Evolutionary conservation across 306 rosid species (phyloP).

Genomic region (Prunus salicina): DNA sequence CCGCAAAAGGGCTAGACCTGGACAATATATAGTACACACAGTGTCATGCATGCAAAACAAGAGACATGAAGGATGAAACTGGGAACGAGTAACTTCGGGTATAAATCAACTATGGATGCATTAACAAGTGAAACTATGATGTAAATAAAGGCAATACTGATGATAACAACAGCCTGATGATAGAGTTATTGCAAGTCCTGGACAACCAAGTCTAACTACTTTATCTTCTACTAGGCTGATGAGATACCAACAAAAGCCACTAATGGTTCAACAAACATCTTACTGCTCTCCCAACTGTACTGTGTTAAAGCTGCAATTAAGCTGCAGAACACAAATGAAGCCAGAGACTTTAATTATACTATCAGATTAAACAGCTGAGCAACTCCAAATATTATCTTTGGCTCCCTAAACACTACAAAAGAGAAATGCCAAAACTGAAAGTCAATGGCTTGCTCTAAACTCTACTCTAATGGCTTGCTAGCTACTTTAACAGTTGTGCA

Average conservation of each 20-base stretch:
- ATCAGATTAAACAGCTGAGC: background rate
- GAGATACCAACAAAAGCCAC: background rate
- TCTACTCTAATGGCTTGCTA: background rate
- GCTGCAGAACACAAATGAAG: background rate
- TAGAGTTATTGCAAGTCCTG: background rate
- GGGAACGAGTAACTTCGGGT: background rate
- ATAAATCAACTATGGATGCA: background rate
- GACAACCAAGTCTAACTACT: background rate
- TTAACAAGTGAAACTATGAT: background rate
- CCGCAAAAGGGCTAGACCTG: constrained; percentile 85
- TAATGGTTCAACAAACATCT: background rate
- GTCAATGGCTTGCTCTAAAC: too few relatives aligned
- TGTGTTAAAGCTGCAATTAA: background rate
- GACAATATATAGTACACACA: constrained; percentile 18
- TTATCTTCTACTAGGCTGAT: too few relatives aligned
- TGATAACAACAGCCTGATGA: background rate
- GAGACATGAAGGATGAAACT: constrained; percentile 5
- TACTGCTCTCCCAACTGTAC: background rate
- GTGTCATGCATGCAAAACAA: constrained; percentile 13
- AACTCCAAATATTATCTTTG: too few relatives aligned
- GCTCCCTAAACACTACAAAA: background rate
- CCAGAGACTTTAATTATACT: background rate
- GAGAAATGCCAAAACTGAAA: background rate
- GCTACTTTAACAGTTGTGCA: too few relatives aligned
- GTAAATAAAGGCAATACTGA: background rate